Percentiles rank a stretch among this genome's conserved stretches.
Evolutionary conservation across 2,329 filamentous ascomycete species (phyloP).

Genomic region (Beauveria pseudobassiana): DNA sequence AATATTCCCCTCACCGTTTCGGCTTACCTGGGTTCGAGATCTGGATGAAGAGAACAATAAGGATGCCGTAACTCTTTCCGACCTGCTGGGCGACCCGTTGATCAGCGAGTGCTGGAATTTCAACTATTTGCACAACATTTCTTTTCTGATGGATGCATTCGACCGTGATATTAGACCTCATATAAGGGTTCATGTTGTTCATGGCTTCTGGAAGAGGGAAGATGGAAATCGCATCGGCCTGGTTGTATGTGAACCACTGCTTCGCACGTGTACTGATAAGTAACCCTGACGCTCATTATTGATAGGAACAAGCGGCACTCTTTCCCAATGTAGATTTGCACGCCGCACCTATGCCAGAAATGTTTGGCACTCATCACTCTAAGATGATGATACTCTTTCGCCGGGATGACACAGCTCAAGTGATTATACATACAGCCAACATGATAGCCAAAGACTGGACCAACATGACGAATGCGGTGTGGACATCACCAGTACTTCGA

Average conservation of each 20-base stretch:
- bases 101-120: slow-evolving; percentile 67
- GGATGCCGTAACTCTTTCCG: slow-evolving; percentile 56
- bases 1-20: slow-evolving; percentile 55
- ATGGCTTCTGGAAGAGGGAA: slow-evolving; percentile 61
- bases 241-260: slow-evolving; percentile 34
- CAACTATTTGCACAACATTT: slow-evolving; percentile 57
- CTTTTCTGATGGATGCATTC: slow-evolving; percentile 48
- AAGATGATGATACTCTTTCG: slow-evolving; percentile 84
- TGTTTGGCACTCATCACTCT: slow-evolving; percentile 77
- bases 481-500: slow-evolving; percentile 65
- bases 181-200: slow-evolving; percentile 48
- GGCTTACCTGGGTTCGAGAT: slow-evolving; percentile 62
- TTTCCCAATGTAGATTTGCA: slow-evolving; percentile 65
- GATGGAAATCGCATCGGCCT: slow-evolving; percentile 50
- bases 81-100: slow-evolving; percentile 66
- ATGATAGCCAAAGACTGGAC: slow-evolving; percentile 85
- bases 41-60: slow-evolving; percentile 52
- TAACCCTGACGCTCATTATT: slow-evolving; percentile 2
- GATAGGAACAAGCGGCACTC: slow-evolving; percentile 50
- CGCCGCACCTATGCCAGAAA: slow-evolving; percentile 70
- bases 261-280: background rate
- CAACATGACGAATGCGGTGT: slow-evolving; percentile 80
- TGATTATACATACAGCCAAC: slow-evolving; percentile 84
- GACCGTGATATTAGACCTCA: slow-evolving; percentile 41
- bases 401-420: slow-evolving; percentile 67